These are phyloP conservation scores for Misopates orontium DNA, from an alignment of 257 asterid species.

Conservation along the genomic window DNA sequence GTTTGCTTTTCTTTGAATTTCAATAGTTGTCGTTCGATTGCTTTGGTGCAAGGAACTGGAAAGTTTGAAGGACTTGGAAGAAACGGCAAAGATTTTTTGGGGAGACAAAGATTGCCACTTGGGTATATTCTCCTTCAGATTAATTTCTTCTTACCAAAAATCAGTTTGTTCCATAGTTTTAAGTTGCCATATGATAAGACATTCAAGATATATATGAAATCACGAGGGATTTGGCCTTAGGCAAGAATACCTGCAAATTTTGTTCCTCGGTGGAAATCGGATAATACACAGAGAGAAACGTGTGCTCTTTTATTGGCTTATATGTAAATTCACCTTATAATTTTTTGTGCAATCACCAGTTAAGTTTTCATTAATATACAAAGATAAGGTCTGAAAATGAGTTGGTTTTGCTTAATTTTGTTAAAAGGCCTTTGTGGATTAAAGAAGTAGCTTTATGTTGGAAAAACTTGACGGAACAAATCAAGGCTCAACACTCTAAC, in stretches of 20 bases:
- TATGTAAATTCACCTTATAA: background rate
- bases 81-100: conserved; percentile 89
- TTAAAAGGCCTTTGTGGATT: conserved; percentile 70
- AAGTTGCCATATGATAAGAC: conserved; percentile 50
- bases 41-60: conserved; percentile 97
- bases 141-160: conserved; percentile 3
- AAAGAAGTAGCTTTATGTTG: conserved; percentile 39
- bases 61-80: conserved; percentile 77
- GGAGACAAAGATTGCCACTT: conserved; percentile 92
- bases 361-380: conserved; percentile 35
- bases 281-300: conserved; percentile 72
- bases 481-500: too few relatives aligned
- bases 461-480: too few relatives aligned
- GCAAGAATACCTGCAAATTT: conserved; percentile 87
- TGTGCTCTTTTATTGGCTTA: background rate
- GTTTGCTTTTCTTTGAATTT: background rate
- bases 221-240: conserved; percentile 88
- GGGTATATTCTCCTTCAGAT: conserved; percentile 50
- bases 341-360: conserved; percentile 1
- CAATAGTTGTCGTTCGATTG: background rate
- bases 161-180: too few relatives aligned
- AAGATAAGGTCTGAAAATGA: conserved; percentile 76
- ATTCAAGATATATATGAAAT: conserved; percentile 86
- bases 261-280: conserved; percentile 85
- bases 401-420: conserved; percentile 84